Conservation (phyloP, 164 flowering plant species). For the Vitis amurensis region DNA sequence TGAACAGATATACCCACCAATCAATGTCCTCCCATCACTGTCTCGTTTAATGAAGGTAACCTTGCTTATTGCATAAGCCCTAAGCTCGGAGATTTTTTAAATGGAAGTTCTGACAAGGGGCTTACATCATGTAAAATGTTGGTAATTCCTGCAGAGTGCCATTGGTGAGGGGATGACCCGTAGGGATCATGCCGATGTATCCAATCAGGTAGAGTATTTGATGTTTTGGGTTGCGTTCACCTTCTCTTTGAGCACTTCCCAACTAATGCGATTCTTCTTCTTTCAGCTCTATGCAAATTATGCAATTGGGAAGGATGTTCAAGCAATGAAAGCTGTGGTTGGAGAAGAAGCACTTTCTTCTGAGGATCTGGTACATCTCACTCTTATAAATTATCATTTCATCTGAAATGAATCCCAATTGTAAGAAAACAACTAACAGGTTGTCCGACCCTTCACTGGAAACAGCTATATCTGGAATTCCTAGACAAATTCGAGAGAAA, state of each 20-base stretch:
- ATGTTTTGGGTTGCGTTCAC: not conserved
- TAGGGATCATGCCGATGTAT: slow-evolving; percentile 93
- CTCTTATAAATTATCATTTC: slow-evolving; percentile 11
- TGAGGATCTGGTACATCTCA: slow-evolving; percentile 75
- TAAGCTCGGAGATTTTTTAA: not conserved
- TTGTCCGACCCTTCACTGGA: not conserved
- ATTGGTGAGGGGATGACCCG: slow-evolving; percentile 99
- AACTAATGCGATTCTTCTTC: not conserved
- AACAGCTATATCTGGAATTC: slow-evolving; percentile 92
- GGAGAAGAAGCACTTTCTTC: slow-evolving; percentile 99
- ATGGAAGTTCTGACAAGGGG: no score
- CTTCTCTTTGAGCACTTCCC: not conserved
- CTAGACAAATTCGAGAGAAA: slow-evolving; percentile 95
- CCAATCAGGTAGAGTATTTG: slow-evolving; percentile 71
- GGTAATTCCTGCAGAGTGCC: slow-evolving; percentile 70
- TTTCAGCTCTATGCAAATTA: slow-evolving; percentile 93
- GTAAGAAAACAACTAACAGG: no score
- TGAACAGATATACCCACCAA: slow-evolving; percentile 93
- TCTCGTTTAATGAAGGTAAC: slow-evolving; percentile 96
- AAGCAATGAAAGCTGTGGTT: slow-evolving; percentile 99
- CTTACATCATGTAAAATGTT: not conserved
- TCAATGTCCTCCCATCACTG: slow-evolving; percentile 97
- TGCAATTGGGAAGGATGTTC: slow-evolving; percentile 99
- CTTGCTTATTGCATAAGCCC: not conserved
- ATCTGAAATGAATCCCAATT: no score